These are phyloP conservation scores for Colletotrichum sp. DNA, from an alignment of 2,329 filamentous ascomycete species.

Conservation along the genomic window DNA sequence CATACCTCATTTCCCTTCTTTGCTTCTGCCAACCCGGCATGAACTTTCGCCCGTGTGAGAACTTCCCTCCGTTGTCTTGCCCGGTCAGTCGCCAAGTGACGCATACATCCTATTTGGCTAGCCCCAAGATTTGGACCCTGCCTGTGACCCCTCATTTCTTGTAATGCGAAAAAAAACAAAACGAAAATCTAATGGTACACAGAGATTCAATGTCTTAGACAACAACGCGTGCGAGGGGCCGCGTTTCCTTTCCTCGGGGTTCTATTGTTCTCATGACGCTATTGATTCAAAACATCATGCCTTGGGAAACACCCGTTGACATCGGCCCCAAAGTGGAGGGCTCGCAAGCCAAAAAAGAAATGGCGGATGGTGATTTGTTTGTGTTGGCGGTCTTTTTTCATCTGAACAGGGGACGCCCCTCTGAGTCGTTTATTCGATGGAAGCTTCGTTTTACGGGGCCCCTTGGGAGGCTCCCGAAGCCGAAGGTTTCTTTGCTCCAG, in stretches of 20 bases:
- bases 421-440: not conserved
- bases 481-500: not conserved
- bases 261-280: not conserved
- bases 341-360: not conserved
- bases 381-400: not conserved
- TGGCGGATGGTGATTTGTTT: not conserved
- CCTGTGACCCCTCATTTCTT: not conserved
- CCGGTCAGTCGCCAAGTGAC: not conserved
- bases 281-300: not conserved
- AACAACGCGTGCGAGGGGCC: not conserved
- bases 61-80: not conserved
- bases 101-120: not conserved
- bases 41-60: not conserved
- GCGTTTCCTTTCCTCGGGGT: not conserved
- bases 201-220: conserved; percentile 10
- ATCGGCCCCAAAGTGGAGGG: not conserved
- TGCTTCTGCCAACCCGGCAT: not conserved
- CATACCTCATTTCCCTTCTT: not conserved
- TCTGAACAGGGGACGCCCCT: not conserved
- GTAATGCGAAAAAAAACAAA: not conserved
- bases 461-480: not conserved
- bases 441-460: not conserved
- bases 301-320: not conserved
- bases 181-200: not conserved
- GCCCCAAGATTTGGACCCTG: not conserved